phyloP scores from a whole-genome alignment of 2,329 filamentous ascomycete genomes.

The Talaromyces sp. region DNA sequence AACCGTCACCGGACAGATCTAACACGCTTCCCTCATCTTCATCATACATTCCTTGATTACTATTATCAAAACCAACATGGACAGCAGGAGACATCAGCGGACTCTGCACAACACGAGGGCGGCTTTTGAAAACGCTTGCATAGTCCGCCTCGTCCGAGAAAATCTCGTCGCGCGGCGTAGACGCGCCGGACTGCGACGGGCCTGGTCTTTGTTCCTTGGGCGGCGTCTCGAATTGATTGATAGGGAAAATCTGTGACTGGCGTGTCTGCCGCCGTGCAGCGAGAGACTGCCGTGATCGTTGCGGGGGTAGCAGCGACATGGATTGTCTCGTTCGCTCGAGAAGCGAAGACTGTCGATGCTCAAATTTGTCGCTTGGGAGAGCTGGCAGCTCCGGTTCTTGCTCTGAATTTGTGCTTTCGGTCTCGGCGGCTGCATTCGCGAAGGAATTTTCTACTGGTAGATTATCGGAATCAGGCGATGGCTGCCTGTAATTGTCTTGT shows the following conservation, averaged over 20 bases:
- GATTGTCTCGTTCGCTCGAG: slow-evolving; percentile 76
- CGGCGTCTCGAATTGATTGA: slow-evolving; percentile 54
- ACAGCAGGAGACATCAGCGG: slow-evolving; percentile 48
- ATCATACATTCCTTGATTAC: slow-evolving; percentile 12
- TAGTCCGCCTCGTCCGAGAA: slow-evolving; percentile 69
- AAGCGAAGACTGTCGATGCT: slow-evolving; percentile 40
- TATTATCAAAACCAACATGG: slow-evolving; percentile 26
- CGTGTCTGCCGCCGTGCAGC: slow-evolving; percentile 21
- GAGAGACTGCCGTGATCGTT: slow-evolving; percentile 16
- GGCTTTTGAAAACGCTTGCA: slow-evolving; percentile 76
- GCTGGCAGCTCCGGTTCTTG: slow-evolving; percentile 7
- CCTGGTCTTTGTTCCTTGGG: slow-evolving; percentile 24
- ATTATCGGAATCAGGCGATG: background rate
- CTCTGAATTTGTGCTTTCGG: background rate
- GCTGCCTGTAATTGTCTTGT: background rate
- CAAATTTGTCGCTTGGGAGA: slow-evolving; percentile 18
- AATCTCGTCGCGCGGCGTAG: slow-evolving; percentile 61
- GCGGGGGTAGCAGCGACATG: slow-evolving; percentile 59
- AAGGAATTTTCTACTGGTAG: background rate
- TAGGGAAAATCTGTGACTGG: slow-evolving; percentile 38
- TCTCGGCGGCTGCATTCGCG: background rate
- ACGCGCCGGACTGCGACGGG: slow-evolving; percentile 24
- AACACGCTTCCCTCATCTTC: slow-evolving; percentile 5
- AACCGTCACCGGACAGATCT: slow-evolving; percentile 5
- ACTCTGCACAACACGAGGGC: slow-evolving; percentile 74